phyloP scores from a whole-genome alignment of 148 eudicot genomes.

The Persicaria maculosa region DNA sequence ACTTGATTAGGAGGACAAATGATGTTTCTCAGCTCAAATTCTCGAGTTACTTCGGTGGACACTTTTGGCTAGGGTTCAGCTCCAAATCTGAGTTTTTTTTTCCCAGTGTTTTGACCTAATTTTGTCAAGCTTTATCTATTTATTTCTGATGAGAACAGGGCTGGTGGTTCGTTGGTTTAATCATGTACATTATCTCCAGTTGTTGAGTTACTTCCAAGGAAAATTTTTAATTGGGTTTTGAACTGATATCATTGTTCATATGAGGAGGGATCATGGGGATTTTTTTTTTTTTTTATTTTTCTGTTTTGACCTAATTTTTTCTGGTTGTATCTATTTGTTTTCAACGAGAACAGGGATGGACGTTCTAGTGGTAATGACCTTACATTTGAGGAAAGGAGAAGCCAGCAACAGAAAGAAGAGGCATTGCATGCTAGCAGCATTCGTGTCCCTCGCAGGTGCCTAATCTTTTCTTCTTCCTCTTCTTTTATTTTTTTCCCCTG shows the following conservation, averaged over 20 bases:
- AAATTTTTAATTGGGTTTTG: background rate
- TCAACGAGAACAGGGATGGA: slow-evolving; percentile 48
- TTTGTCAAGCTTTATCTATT: too few species aligned
- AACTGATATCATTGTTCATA: too few species aligned
- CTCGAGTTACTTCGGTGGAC: background rate
- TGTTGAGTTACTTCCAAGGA: background rate
- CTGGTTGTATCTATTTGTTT: background rate
- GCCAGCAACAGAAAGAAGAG: slow-evolving; percentile 74
- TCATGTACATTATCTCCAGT: background rate
- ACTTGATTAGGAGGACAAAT: background rate
- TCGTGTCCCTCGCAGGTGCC: slow-evolving; percentile 84
- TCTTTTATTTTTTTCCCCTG: background rate
- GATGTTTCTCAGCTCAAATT: background rate
- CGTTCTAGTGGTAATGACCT: slow-evolving; percentile 42
- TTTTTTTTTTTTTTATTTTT: too few species aligned
- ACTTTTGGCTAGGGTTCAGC: background rate
- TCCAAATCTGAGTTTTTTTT: too few species aligned
- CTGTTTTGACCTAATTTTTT: slow-evolving; percentile 4
- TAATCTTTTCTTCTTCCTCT: slow-evolving; percentile 15
- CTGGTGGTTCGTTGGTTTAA: too few species aligned
- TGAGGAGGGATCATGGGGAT: too few species aligned
- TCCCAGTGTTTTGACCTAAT: too few species aligned
- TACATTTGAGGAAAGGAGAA: slow-evolving; percentile 56
- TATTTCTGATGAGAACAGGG: too few species aligned
- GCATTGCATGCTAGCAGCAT: slow-evolving; percentile 81